Evolutionary conservation across 202 grass and related monocot genomes (phyloP), one percentile per base, ranked within the genome.

Genomic region (Musa balbisiana): DNA sequence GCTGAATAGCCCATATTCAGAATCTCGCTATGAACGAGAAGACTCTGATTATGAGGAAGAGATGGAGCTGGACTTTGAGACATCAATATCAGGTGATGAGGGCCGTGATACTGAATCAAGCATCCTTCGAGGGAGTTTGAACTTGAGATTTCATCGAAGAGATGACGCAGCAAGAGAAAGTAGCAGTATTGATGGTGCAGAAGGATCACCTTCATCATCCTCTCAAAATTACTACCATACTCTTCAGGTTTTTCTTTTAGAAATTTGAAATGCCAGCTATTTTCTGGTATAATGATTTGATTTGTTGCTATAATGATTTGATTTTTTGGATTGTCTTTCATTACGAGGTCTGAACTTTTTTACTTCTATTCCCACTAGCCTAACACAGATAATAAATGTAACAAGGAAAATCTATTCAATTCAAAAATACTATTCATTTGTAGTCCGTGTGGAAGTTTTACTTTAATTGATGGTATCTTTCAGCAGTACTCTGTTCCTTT

Each of bases 1-100:
- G 80, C 75, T 82, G 55, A 89, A 89, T 74, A 77, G 79, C 55
- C 71, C 81, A 55, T 83, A 81, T 71, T 85, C 81, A 71, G 89
- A 91, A 65, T 85, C 83, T 49, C 80, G 76, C 53, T 87, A 98
- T 79, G 94, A 86, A 77, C 87, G 84, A 76, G 82, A 76, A 72
- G 72, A 77, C 56, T 79, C 80, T 76, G 95, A 99, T 82, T 82
- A 81, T 82, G 87, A 99, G 65, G 85, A 99, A 52, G 95, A 95
- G 78, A 99, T 95, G 89, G 95, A 99, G 62, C 77, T 94, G 69
- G 95, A 99, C 70, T 95, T 95, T 65, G 91, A 95, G 22, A 89
- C 91, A 23, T 88, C 94, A 64, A 77, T 80, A 63, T 94, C 94
- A 0, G 91, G 83, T 79, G 87, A 96, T 52, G 95, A 95, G 85